Evolutionary conservation across 768 basidiomycete species (phyloP).

Genomic region (Candolleomyces aberdarensis): DNA sequence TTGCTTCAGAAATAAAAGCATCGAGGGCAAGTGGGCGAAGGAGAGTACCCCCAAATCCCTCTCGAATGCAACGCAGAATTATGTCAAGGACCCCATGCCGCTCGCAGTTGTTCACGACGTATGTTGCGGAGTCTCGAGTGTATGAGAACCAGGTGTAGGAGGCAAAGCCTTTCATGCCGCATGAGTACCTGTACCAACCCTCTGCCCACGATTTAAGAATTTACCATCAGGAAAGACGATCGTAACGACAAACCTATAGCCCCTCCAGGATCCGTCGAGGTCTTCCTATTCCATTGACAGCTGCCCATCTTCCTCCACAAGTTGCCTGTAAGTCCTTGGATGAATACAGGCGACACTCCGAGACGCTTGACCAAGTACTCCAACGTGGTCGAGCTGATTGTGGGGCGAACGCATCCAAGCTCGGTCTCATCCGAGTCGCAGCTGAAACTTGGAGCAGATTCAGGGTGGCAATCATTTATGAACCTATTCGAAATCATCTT

Average conservation of each 20-base stretch:
- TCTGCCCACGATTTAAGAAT: not conserved
- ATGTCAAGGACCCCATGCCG: not conserved
- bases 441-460: no score
- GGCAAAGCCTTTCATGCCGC: not conserved
- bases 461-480: not conserved
- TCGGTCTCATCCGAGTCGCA: not conserved
- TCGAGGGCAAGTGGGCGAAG: slow-evolving; percentile 14
- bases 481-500: not conserved
- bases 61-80: not conserved
- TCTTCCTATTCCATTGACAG: not conserved
- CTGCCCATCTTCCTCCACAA: slow-evolving; percentile 8
- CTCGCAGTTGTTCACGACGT: not conserved
- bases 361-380: not conserved
- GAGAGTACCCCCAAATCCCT: not conserved
- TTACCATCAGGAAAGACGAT: not conserved
- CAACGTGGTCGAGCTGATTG: not conserved
- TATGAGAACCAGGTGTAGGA: slow-evolving; percentile 7
- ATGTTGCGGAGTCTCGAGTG: not conserved
- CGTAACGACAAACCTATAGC: no score
- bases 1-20: slow-evolving; percentile 9
- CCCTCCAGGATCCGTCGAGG: not conserved
- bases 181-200: slow-evolving; percentile 6
- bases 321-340: not conserved
- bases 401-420: not conserved
- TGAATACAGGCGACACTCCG: slow-evolving; percentile 4